A percentile compares a stretch with the other conserved stretches of the same genome.
phyloP scores from a whole-genome alignment of 2,329 filamentous ascomycete species.

The Xylaria sp. region DNA sequence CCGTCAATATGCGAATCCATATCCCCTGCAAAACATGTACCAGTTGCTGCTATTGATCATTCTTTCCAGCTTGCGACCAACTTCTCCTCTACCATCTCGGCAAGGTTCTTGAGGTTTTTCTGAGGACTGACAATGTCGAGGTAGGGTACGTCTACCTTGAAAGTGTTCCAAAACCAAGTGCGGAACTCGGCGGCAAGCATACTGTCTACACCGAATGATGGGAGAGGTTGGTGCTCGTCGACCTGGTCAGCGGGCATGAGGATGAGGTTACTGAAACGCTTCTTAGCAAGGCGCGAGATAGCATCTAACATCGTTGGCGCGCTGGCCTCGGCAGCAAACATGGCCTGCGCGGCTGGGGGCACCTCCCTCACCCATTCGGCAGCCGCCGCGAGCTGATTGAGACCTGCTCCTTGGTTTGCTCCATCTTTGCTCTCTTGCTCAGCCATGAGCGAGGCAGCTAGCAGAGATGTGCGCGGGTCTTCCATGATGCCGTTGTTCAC shows the following conservation, averaged over 20 bases:
- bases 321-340: constrained; percentile 6
- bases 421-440: constrained; percentile 17
- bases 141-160: constrained; percentile 50
- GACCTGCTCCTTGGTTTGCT: constrained; percentile 6
- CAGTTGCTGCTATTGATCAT: not conserved
- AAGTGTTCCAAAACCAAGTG: constrained; percentile 34
- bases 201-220: constrained; percentile 32
- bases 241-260: constrained; percentile 34
- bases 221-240: constrained; percentile 36
- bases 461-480: constrained; percentile 2
- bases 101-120: not conserved
- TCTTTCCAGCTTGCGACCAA: constrained; percentile 5
- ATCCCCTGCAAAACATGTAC: not conserved
- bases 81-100: not conserved
- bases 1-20: too few relatives aligned
- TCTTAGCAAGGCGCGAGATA: constrained; percentile 21
- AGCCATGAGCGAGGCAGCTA: constrained; percentile 4
- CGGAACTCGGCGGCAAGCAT: constrained; percentile 18
- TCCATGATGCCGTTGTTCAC: constrained; percentile 5
- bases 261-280: constrained; percentile 35
- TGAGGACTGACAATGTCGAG: constrained; percentile 18
- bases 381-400: constrained; percentile 1
- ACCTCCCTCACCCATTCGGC: constrained; percentile 6
- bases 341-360: not conserved
- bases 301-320: constrained; percentile 19